phyloP scores from a whole-genome alignment of 2,329 filamentous ascomycete genomes.

The Paecilomyces niveus region DNA sequence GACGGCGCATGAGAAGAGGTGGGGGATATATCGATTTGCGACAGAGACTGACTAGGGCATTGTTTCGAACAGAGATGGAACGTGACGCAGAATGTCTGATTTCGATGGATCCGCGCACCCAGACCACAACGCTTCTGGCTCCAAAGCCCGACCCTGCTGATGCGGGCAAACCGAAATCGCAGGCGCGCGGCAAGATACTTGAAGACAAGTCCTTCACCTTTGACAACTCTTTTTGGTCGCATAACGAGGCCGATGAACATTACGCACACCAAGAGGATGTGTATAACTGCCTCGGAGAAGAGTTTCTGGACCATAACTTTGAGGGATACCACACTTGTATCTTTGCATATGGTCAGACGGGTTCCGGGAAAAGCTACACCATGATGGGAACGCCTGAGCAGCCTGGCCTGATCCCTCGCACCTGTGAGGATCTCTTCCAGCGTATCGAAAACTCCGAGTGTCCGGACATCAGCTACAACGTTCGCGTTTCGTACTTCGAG shows the following conservation, averaged over 20 bases:
- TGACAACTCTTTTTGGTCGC: conserved; percentile 98
- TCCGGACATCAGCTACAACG: conserved; percentile 91
- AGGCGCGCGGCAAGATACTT: conserved; percentile 60
- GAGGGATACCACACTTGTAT: conserved; percentile 99
- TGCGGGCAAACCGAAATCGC: conserved; percentile 51
- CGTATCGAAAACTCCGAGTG: conserved; percentile 79
- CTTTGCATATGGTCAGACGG: conserved; percentile 96
- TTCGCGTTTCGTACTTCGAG: conserved; percentile 96
- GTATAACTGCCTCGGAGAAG: conserved; percentile 88
- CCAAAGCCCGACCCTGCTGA: conserved; percentile 51
- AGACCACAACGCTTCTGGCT: conserved; percentile 72
- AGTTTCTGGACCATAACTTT: conserved; percentile 98
- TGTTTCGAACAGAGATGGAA: conserved; percentile 61
- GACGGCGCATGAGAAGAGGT: background rate
- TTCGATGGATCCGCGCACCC: conserved; percentile 79
- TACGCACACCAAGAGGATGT: conserved; percentile 91
- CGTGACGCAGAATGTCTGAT: conserved; percentile 78
- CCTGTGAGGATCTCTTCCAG: conserved; percentile 92
- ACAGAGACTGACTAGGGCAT: conserved; percentile 6
- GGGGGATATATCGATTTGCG: background rate
- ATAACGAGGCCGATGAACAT: conserved; percentile 68
- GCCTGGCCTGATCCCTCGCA: conserved; percentile 86
- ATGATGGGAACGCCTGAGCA: conserved; percentile 88
- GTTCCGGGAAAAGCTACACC: conserved; percentile 95
- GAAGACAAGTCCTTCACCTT: conserved; percentile 93